phyloP scores from a whole-genome alignment of 2,329 filamentous ascomycete genomes.

The Alternaria viburni region DNA sequence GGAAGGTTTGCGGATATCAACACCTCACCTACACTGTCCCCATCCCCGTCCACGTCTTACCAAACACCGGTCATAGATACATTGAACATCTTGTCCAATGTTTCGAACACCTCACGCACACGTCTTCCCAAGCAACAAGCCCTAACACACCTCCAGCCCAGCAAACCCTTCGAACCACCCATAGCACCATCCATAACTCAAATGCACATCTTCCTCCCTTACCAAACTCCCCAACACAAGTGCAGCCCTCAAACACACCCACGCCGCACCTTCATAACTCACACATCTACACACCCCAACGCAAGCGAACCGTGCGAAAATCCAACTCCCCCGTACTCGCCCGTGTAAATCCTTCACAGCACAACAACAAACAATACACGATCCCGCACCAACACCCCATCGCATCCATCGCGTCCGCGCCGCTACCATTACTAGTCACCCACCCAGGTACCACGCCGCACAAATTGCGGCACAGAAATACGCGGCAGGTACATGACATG shows the following conservation, averaged over 20 bases:
- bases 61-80: not conserved
- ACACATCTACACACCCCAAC: not conserved
- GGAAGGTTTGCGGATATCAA: not conserved
- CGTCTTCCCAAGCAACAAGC: not conserved
- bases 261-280: not conserved
- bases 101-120: not conserved
- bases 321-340: not conserved
- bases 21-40: not conserved
- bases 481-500: not conserved
- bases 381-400: not conserved
- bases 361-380: not conserved
- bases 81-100: not conserved
- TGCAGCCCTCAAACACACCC: not conserved
- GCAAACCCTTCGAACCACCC: not conserved
- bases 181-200: not conserved
- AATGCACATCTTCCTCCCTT: not conserved
- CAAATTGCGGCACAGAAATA: not conserved
- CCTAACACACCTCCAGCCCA: not conserved
- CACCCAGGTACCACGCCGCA: not conserved
- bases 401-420: not conserved
- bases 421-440: not conserved
- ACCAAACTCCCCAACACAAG: not conserved
- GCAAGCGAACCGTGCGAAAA: not conserved
- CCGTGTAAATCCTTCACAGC: not conserved
- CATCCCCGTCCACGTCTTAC: not conserved